These are phyloP conservation scores for Catunica adiposa DNA, from an alignment of 2,329 filamentous ascomycete genomes.

Conservation along the genomic window DNA sequence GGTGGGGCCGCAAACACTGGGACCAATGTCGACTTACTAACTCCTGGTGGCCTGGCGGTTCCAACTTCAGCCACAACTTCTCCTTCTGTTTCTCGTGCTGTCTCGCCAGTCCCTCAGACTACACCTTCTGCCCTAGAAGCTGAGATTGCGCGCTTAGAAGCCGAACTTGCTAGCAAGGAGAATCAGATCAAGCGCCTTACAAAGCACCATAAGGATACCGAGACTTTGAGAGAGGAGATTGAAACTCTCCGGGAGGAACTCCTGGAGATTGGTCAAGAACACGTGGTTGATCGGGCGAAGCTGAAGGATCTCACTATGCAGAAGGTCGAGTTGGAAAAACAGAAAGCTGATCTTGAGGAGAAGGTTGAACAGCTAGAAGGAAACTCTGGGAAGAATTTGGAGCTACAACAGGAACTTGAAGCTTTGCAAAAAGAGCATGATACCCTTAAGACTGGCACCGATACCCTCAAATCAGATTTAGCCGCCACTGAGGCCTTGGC, in stretches of 20 bases:
- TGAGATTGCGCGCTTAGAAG: constrained; percentile 34
- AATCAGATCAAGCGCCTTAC: constrained; percentile 55
- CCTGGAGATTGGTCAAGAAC: constrained; percentile 61
- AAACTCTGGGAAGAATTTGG: constrained; percentile 9
- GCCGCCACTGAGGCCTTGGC: constrained; percentile 75
- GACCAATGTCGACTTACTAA: constrained; percentile 21
- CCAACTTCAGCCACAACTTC: constrained; percentile 14
- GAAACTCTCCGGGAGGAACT: constrained; percentile 69
- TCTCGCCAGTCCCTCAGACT: neutral
- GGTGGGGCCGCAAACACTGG: constrained; percentile 31
- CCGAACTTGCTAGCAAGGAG: constrained; percentile 47
- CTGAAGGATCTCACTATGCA: constrained; percentile 45
- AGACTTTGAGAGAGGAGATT: constrained; percentile 69
- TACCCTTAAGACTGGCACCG: constrained; percentile 52
- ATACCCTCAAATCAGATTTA: constrained; percentile 63
- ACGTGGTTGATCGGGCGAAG: constrained; percentile 67
- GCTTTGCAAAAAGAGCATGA: constrained; percentile 35
- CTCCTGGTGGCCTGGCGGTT: constrained; percentile 19
- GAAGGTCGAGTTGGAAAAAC: constrained; percentile 28
- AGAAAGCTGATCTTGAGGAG: constrained; percentile 51
- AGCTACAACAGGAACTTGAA: constrained; percentile 6
- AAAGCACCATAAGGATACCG: constrained; percentile 56
- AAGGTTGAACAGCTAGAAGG: constrained; percentile 31
- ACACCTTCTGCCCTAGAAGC: constrained; percentile 27
- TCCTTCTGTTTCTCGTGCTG: constrained; percentile 3